phyloP scores from a whole-genome alignment of 2,329 filamentous ascomycete species.

The Apiospora aurea region DNA sequence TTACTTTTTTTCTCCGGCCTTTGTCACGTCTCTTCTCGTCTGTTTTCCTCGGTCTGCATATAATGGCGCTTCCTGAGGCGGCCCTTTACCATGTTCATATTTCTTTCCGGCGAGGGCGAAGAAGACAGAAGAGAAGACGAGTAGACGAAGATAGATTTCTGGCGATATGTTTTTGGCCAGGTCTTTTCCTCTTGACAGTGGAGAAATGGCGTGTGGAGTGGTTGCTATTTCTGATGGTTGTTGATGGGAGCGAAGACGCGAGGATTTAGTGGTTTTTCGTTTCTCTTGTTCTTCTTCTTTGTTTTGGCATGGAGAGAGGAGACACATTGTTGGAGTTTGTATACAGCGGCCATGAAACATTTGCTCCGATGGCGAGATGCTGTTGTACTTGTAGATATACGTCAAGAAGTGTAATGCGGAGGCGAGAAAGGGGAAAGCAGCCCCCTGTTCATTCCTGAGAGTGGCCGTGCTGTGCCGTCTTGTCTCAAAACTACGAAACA shows the following conservation, averaged over 20 bases:
- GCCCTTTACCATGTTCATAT: conserved; percentile 11
- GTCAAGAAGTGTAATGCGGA: conserved; percentile 12
- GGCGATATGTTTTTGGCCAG: background rate
- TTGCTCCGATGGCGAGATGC: conserved; percentile 10
- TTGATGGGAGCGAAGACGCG: background rate
- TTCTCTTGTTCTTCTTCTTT: background rate
- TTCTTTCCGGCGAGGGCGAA: background rate
- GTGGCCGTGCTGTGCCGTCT: background rate
- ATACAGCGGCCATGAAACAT: background rate
- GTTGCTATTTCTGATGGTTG: background rate
- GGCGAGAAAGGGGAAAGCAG: conserved; percentile 13
- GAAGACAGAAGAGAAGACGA: background rate
- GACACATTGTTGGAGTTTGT: conserved; percentile 6
- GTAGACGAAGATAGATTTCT: conserved; percentile 16
- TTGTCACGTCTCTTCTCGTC: background rate
- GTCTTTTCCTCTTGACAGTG: background rate
- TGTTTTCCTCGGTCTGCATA: background rate
- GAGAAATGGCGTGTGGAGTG: conserved; percentile 18
- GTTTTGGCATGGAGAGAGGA: conserved; percentile 14
- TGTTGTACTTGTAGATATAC: conserved; percentile 21
- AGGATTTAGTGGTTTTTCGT: conserved; percentile 1
- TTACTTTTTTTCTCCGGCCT: background rate
- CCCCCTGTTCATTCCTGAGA: conserved; percentile 13
- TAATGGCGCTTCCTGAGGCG: background rate
- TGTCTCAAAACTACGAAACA: conserved; percentile 4